Percentiles rank a stretch among this genome's conserved stretches.
phyloP scores from a whole-genome alignment of 1,139 yeast species.

The Pichia sorboxylosa region DNA sequence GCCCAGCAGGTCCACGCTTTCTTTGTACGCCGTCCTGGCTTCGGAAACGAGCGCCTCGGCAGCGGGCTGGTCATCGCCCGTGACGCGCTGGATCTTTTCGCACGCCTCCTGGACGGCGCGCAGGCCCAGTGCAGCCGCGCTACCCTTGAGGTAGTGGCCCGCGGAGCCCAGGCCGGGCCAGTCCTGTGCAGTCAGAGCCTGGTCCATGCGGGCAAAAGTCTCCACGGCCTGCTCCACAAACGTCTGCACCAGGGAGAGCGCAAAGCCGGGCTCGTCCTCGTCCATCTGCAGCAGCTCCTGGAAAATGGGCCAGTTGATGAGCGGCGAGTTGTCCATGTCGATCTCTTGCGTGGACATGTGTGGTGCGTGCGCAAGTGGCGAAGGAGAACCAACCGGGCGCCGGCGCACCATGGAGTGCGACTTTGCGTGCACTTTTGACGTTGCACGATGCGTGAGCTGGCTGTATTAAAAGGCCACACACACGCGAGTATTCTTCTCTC shows the following conservation, averaged over 20 bases:
- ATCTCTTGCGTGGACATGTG: no score
- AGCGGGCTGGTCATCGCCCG: constrained; percentile 30
- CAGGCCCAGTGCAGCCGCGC: constrained; percentile 89
- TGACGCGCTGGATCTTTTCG: constrained; percentile 77
- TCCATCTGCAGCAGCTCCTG: constrained; percentile 89
- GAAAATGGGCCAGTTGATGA: constrained; percentile 82
- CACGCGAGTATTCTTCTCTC: no score
- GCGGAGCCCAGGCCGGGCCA: constrained; percentile 55
- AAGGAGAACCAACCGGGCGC: not conserved
- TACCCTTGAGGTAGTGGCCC: constrained; percentile 92
- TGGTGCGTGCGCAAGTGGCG: not conserved
- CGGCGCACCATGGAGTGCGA: not conserved
- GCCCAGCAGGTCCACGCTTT: no score
- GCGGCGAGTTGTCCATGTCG: constrained; percentile 37
- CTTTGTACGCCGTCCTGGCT: no score
- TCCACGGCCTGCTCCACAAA: constrained; percentile 83
- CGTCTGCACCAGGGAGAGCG: constrained; percentile 62
- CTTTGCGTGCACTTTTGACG: not conserved
- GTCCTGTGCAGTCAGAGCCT: constrained; percentile 27
- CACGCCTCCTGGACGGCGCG: constrained; percentile 74
- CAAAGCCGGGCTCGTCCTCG: constrained; percentile 80
- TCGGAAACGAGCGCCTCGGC: constrained; percentile 16
- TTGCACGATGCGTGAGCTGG: not conserved
- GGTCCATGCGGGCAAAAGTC: constrained; percentile 64
- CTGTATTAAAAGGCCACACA: not conserved